These are phyloP conservation scores for Chrysophaeum taylorii DNA, from an alignment of 352 stramenopile genomes.

Conservation along the genomic window DNA sequence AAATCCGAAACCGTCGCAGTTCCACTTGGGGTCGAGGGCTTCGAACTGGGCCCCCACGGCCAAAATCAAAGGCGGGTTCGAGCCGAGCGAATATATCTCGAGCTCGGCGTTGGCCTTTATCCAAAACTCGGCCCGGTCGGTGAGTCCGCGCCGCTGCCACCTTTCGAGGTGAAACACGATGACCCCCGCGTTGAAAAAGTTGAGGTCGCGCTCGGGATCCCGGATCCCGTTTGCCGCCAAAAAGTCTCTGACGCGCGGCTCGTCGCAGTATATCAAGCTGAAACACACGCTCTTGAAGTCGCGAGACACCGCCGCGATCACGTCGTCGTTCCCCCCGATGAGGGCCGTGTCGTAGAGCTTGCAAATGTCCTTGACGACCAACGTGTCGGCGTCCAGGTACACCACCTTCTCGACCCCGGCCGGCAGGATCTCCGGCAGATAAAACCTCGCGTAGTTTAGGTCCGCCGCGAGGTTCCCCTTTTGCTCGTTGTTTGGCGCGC, in stretches of 20 bases:
- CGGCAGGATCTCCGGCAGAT: neutral
- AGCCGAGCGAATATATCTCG: neutral
- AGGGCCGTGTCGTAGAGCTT: conserved; percentile 3
- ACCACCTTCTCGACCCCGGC: neutral
- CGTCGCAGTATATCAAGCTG: neutral
- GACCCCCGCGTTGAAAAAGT: neutral
- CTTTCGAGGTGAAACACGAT: neutral
- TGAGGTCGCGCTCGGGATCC: neutral
- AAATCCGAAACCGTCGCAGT: neutral
- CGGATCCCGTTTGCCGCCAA: neutral
- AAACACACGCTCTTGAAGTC: neutral
- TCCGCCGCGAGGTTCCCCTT: conserved; percentile 8
- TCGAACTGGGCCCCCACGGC: neutral
- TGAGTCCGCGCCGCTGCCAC: neutral
- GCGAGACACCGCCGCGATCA: neutral
- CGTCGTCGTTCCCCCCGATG: neutral
- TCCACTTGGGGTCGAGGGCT: neutral
- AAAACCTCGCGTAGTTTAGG: conserved; percentile 6
- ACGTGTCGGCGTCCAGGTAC: conserved; percentile 9
- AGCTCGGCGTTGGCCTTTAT: neutral
- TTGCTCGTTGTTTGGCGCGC: neutral
- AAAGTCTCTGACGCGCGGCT: neutral
- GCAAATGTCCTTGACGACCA: neutral
- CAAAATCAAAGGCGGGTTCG: neutral
- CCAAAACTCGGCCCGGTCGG: neutral